These are phyloP conservation scores for Salisapilia sapeloensis DNA, from an alignment of 352 stramenopile genomes.

Conservation along the genomic window DNA sequence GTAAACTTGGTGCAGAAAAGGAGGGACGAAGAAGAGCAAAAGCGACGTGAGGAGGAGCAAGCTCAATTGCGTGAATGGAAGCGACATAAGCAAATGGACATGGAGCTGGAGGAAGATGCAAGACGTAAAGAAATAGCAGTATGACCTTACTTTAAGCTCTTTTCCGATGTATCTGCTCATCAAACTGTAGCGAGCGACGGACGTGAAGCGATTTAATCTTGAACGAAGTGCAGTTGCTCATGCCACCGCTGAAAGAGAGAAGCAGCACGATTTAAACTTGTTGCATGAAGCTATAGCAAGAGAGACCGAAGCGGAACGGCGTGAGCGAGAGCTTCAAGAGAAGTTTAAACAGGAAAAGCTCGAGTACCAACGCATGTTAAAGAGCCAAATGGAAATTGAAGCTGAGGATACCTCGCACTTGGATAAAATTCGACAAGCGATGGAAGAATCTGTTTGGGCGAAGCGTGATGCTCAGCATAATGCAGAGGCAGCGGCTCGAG, in stretches of 20 bases:
- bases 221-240: slow-evolving; percentile 34
- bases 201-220: slow-evolving; percentile 62
- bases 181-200: slow-evolving; percentile 20
- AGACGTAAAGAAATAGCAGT: slow-evolving; percentile 38
- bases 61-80: slow-evolving; percentile 47
- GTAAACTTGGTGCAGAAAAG: slow-evolving; percentile 39
- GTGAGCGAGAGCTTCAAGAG: slow-evolving; percentile 39
- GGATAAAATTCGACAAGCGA: slow-evolving; percentile 61
- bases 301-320: slow-evolving; percentile 35
- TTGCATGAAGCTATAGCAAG: slow-evolving; percentile 35
- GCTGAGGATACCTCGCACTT: slow-evolving; percentile 44
- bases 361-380: slow-evolving; percentile 56
- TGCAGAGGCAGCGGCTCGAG: slow-evolving; percentile 45
- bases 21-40: slow-evolving; percentile 13
- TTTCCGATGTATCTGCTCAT: background rate
- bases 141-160: background rate
- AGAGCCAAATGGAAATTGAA: slow-evolving; percentile 55
- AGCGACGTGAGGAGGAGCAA: slow-evolving; percentile 22
- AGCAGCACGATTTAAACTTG: slow-evolving; percentile 40
- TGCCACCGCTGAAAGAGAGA: slow-evolving; percentile 23
- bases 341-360: slow-evolving; percentile 54
- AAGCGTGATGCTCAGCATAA: slow-evolving; percentile 57
- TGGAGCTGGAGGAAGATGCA: slow-evolving; percentile 29
- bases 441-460: slow-evolving; percentile 61
- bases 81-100: slow-evolving; percentile 34